Base-by-base conservation (phyloP, 2,329 filamentous ascomycete species). In the Aspergillus fischeri region DNA sequence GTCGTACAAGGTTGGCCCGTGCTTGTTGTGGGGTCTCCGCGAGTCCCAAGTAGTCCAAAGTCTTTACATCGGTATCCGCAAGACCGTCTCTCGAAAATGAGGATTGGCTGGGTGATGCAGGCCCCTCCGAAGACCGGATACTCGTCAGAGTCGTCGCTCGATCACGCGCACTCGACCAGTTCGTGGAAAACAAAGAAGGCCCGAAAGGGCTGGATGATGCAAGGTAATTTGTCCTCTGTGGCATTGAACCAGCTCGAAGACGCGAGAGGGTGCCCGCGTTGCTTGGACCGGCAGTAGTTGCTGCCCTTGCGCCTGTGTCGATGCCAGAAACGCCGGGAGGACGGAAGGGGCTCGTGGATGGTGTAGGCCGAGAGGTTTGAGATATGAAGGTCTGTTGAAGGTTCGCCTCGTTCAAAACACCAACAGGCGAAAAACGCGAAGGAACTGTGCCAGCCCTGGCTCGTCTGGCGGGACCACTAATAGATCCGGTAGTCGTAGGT, bases 361-460 rank as follows among this genome's bases (percentile, higher is more conserved):
- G 92, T 3, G 91, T 94, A 17, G 89, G 89, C 59, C 92, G 86
- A 32, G 90, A 90, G 5, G 91, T 89, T 72, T 95, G 94, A 53
- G 90, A 83, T 51, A 88, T 82, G 44, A 85, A 77, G 2, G 81
- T 77, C 52, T 80, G 75, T 67, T 87, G 82, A 17, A 86, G 74
- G 63, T 79, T 83, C 38, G 76, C 68, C 48, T 78, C 78, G 68
- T 82, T 87, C 56, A 84, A 80, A 4, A 84, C 82, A 53, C 86
- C 86, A 27, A 89, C 88, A 17, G 90, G 89, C 29, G 92, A 92
- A 72, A 99, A 95, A 62, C 93, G 85, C 49, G 94, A 97, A 24
- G 94, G 94, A n/a, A 99, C 87, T 3, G 94, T 99, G 64, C 94
- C 94, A 59, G 94, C 94, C 73, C 94, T 86, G 65, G 91, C 89